Conservation (phyloP, 164 flowering plant species). For the Annona cherimola region DNA sequence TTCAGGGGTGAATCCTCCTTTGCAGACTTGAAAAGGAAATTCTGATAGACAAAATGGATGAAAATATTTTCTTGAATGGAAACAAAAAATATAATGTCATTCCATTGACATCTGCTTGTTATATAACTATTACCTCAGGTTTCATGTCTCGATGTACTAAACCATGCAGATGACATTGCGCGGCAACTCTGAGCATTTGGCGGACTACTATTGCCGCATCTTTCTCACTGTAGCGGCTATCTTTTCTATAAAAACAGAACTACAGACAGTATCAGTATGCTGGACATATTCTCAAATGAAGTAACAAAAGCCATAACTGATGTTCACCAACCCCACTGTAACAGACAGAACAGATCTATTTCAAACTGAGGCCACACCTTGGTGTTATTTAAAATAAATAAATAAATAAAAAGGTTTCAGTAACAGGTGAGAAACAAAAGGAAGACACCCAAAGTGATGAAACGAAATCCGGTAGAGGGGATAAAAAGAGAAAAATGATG, state of each 20-base stretch:
- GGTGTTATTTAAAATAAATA: not conserved
- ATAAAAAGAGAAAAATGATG: not conserved
- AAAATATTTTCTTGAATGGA: constrained; percentile 5
- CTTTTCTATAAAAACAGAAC: constrained; percentile 53
- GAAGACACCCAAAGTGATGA: not conserved
- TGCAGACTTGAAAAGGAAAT: constrained; percentile 87
- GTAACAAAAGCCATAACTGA: not conserved
- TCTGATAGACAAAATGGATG: constrained; percentile 38
- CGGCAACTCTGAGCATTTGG: constrained; percentile 99
- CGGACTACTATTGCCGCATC: constrained; percentile 92
- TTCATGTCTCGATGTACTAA: constrained; percentile 99
- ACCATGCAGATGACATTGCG: constrained; percentile 93
- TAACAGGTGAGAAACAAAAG: no score
- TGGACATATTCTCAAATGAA: not conserved
- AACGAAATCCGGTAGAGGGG: not conserved
- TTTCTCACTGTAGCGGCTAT: constrained; percentile 91
- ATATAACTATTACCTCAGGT: constrained; percentile 70
- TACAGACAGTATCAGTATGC: constrained; percentile 1
- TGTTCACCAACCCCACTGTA: not conserved
- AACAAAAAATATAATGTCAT: not conserved
- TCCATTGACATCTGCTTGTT: constrained; percentile 2
- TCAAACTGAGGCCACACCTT: not conserved
- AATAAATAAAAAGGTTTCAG: no score
- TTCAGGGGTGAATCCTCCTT: constrained; percentile 65
- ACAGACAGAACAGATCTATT: not conserved